phyloP scores from a whole-genome alignment of 2,329 filamentous ascomycete genomes.

The Aspergillus carbonarius region DNA sequence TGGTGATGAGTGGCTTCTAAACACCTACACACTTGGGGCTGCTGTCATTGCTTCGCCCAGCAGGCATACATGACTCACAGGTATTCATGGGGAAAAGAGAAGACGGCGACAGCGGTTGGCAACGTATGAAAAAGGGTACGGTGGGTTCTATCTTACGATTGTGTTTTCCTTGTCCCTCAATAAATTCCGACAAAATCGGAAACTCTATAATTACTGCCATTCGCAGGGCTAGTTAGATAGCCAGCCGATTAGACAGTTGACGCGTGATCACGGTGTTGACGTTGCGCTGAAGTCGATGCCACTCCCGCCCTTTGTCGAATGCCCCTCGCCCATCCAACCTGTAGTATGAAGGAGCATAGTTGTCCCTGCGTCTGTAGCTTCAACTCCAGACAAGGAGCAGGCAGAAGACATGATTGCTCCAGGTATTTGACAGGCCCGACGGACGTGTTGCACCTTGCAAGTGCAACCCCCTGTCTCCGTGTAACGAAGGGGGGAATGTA shows the following conservation, averaged over 20 bases:
- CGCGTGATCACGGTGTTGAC: background rate
- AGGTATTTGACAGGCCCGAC: background rate
- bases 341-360: background rate
- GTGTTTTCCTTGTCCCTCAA: no score
- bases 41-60: background rate
- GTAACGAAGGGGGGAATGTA: slow-evolving; percentile 6
- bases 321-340: background rate
- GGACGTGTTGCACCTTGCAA: background rate
- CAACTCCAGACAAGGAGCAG: background rate
- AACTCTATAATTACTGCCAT: background rate
- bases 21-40: background rate
- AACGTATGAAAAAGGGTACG: background rate
- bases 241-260: background rate
- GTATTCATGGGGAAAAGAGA: background rate
- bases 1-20: slow-evolving; percentile 24
- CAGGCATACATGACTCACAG: no score
- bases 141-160: background rate
- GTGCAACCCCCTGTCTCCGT: background rate
- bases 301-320: background rate
- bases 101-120: background rate
- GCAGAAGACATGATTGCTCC: background rate
- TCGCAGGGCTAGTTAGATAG: background rate
- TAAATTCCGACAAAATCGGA: background rate
- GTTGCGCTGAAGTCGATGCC: no score
- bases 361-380: background rate